Conservation (phyloP, 1,139 yeast species). For the Taphrina confusa region DNA sequence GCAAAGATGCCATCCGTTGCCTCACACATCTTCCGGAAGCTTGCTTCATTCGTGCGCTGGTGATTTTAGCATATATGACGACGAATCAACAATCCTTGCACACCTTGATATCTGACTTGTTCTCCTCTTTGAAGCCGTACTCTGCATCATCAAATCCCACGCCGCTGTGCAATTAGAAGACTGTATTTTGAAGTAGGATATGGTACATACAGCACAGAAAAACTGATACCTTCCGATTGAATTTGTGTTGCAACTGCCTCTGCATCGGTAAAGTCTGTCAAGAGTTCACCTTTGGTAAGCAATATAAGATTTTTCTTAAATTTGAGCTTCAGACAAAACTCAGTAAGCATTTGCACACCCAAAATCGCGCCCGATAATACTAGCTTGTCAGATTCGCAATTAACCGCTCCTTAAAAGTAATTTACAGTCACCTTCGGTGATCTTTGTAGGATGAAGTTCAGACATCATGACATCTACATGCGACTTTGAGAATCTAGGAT, state of each 20-base stretch:
- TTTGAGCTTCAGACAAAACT: conserved; percentile 47
- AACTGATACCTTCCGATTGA: conserved; percentile 39
- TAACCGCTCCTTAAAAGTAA: no score
- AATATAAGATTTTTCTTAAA: conserved; percentile 51
- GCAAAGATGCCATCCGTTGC: conserved; percentile 42
- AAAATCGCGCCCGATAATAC: conserved; percentile 45
- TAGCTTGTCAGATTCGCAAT: conserved; percentile 34
- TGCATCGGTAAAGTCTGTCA: conserved; percentile 38
- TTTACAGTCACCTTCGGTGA: conserved; percentile 44
- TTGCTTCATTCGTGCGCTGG: conserved; percentile 9
- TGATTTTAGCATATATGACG: background rate
- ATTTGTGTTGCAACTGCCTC: conserved; percentile 39
- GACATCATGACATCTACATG: conserved; percentile 43
- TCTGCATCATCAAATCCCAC: conserved; percentile 47
- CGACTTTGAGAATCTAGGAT: conserved; percentile 42
- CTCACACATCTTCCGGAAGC: conserved; percentile 42
- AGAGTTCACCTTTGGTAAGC: conserved; percentile 50
- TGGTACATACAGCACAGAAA: conserved; percentile 41
- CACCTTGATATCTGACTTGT: conserved; percentile 42
- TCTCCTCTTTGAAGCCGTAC: conserved; percentile 41
- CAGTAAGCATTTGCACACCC: conserved; percentile 46
- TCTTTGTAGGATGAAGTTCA: conserved; percentile 43
- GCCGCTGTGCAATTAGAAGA: conserved; percentile 41
- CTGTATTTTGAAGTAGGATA: background rate
- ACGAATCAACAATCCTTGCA: no score